A percentile compares a stretch with the other conserved stretches of the same genome.
Evolutionary conservation across 345 rosid species (phyloP).

Genomic region (Xanthoceras sorbifolium): DNA sequence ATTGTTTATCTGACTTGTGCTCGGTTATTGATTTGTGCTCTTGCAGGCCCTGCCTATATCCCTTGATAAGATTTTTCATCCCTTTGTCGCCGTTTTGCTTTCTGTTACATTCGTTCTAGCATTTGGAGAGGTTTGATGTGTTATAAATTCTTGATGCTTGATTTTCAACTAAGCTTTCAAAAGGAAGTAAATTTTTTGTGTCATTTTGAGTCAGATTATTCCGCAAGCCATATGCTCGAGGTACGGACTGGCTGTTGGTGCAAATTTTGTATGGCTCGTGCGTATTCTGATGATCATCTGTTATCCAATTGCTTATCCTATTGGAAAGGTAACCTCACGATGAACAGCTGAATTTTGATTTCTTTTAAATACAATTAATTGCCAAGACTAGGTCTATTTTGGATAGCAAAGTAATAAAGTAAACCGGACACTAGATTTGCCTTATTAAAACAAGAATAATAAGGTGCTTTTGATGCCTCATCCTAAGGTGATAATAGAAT

Average conservation of each 20-base stretch:
- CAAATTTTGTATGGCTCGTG: conserved; percentile 75
- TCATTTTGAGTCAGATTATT: conserved; percentile 46
- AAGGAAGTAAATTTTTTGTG: not conserved
- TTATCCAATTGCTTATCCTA: conserved; percentile 77
- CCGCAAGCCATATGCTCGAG: conserved; percentile 85
- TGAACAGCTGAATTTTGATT: not conserved
- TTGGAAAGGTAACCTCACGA: conserved; percentile 60
- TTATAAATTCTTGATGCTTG: conserved; percentile 10
- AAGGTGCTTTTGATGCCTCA: not conserved
- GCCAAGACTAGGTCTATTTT: not conserved
- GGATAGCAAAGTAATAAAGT: not conserved
- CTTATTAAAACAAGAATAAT: not conserved
- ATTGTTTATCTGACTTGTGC: conserved; percentile 6
- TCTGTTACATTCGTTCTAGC: conserved; percentile 82
- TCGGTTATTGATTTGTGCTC: conserved; percentile 8
- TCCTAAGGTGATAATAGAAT: not conserved
- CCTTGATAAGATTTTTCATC: conserved; percentile 76
- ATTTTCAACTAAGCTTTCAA: not conserved
- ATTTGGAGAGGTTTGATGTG: conserved; percentile 67
- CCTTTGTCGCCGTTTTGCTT: conserved; percentile 76
- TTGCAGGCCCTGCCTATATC: conserved; percentile 81
- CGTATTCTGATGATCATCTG: conserved; percentile 70
- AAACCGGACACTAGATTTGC: not conserved
- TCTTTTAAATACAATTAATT: not conserved
- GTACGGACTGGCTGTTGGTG: conserved; percentile 79